Percentiles rank a stretch among this genome's conserved stretches.
Conservation (phyloP, 2,329 filamentous ascomycete genomes). For the Trichophyton equinum region DNA sequence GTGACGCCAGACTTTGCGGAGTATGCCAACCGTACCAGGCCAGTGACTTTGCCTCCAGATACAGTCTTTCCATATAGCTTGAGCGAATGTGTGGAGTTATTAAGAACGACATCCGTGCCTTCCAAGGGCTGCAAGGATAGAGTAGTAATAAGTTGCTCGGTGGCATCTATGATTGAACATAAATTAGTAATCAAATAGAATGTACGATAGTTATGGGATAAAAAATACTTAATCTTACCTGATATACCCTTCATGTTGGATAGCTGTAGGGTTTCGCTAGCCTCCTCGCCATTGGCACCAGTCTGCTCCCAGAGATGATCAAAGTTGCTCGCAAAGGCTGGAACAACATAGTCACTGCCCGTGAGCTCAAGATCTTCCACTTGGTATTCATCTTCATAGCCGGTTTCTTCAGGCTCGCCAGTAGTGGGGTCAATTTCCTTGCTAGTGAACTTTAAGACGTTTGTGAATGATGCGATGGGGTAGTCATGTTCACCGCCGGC, state of each 20-base stretch:
- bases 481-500: constrained; percentile 57
- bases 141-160: constrained; percentile 73
- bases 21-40: constrained; percentile 82
- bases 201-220: constrained; percentile 6
- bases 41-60: constrained; percentile 75
- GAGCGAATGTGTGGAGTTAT: constrained; percentile 79
- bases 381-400: constrained; percentile 97
- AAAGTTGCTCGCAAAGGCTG: constrained; percentile 88
- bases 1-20: constrained; percentile 87
- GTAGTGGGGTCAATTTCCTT: constrained; percentile 96
- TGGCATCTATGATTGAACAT: constrained; percentile 55
- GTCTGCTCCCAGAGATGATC: constrained; percentile 92
- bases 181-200: neutral
- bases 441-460: constrained; percentile 89
- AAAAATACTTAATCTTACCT: constrained; percentile 44
- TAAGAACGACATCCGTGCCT: constrained; percentile 81
- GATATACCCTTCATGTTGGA: constrained; percentile 82
- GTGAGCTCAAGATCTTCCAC: constrained; percentile 83
- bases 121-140: constrained; percentile 88
- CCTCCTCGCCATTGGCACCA: constrained; percentile 76
- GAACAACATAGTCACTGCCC: constrained; percentile 87
- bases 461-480: constrained; percentile 71
- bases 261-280: constrained; percentile 80
- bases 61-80: constrained; percentile 95
- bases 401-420: constrained; percentile 78